Base-by-base conservation (phyloP, 306 rosid genomes). In the Prosopis cineraria region DNA sequence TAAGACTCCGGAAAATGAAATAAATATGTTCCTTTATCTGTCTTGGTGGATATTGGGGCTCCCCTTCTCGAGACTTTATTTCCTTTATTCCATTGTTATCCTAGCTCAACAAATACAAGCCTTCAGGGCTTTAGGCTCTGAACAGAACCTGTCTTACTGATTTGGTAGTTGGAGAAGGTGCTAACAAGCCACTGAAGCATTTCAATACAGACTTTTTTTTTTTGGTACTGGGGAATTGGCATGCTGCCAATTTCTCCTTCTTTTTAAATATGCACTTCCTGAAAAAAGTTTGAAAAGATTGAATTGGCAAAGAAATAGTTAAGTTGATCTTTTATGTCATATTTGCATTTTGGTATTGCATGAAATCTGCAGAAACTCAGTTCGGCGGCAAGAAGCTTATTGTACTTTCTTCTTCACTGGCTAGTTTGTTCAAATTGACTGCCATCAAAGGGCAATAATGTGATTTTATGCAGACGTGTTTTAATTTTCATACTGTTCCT, bases 41-140 rank as follows among this genome's bases (percentile, higher is more conserved):
- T 63, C 68, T 68, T 48, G 77, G 58, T 60, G 24, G 20, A 47
- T 36, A 31, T 60, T 60, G 30, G 50, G 53, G 48, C 67, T 70
- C 34, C 48, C 72, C 6, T 58, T 39, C 30, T 31, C 34, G 39
- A 56, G 34, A 13, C 24, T 70, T 75, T 69, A 47, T 31, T 59
- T 27, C 45, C 70, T 56, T 71, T 76, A 60, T 50, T 64, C 30
- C 47, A 29, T 70, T 59, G 40, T 47, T 45, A 65, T 60, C 39
- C 47, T 48, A 33, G 64, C 77, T 75, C 22, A 22, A 37, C 48
- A 47, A 37, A 47, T 47, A 48, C 41, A 76, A 50, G 71, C 74
- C 40, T 62, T 62, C 3, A 62, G 24, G 40, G 67, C 69, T 70
- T 81, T 36, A 40, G 69, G 81, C 45, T 55, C 29, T 70, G 85